Evolutionary conservation across 1,139 yeast genomes (phyloP), one percentile per base, ranked within the genome.

Genomic region (Lodderomyces oxycetoniae): DNA sequence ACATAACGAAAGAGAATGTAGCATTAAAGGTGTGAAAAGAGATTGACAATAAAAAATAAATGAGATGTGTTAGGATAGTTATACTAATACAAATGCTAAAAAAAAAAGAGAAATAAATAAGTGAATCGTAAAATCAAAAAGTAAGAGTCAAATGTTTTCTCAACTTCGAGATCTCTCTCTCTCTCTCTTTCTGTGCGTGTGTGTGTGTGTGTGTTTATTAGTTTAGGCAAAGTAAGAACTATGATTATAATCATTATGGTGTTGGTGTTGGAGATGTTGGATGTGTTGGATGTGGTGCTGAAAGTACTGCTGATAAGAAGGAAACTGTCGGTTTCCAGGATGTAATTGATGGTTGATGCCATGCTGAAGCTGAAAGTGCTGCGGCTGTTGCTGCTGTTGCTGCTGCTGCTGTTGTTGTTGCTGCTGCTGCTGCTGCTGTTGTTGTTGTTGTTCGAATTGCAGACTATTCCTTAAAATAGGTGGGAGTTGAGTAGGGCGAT

Each of bases 1-100:
- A 67, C 50, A 69, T 93, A 49, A 72, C 77, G 48, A 61, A 67
- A 34, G 87, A 80, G 52, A 71, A 67, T 45, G 91, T 85, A 38
- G 53, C 67, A 16, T 68, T 69, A 49, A 66, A 58, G 43, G 75
- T 68, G 17, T 46, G 38, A 33, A 26, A 10, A 24, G 12, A 6
- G 7, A 24, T 24, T 24, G n/a, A 24, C 7, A 10, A 24, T 7
- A 24, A 6, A 24, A 24, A 24, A 24, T 7, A 24, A 24, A 24
- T 7, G 26, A 12, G 14, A 24, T 7, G n/a, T 7, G 26, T 6
- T 7, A 24, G 23, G n/a, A n/a, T 20, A 8, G 10, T 7, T 19
- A 19, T 19, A 19, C 10, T 19, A 7, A 19, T 19, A 7, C 22
- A 10, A 19, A 19, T 10, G 7, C 9, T 7, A 19, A 19, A 19